Percentiles rank a stretch among this genome's conserved stretches.
Evolutionary conservation across 768 basidiomycete species (phyloP).

Genomic region (Zangia roseola): DNA sequence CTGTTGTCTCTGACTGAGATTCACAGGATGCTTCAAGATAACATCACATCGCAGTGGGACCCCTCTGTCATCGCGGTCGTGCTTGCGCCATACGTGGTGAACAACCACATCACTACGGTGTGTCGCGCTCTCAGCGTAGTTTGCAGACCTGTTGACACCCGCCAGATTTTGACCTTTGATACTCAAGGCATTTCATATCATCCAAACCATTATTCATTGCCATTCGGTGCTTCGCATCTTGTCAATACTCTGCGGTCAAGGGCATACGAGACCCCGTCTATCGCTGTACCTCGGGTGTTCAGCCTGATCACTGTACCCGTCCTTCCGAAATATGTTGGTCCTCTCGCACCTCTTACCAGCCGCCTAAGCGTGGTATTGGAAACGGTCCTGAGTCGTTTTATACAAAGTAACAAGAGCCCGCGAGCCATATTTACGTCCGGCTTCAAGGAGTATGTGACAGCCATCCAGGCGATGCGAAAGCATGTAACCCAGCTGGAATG

Average conservation of each 20-base stretch:
- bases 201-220: constrained; percentile 81
- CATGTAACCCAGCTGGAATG: constrained; percentile 81
- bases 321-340: constrained; percentile 58
- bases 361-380: constrained; percentile 42
- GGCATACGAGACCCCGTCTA: constrained; percentile 29
- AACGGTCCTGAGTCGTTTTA: constrained; percentile 3
- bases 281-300: constrained; percentile 45
- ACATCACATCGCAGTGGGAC: constrained; percentile 68
- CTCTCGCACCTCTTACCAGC: constrained; percentile 48
- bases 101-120: constrained; percentile 64
- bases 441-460: constrained; percentile 49
- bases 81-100: constrained; percentile 55
- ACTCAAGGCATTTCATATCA: constrained; percentile 72
- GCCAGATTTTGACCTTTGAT: constrained; percentile 87
- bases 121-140: constrained; percentile 18
- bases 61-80: constrained; percentile 54
- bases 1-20: constrained; percentile 20
- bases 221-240: constrained; percentile 51
- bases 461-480: constrained; percentile 65
- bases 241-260: constrained; percentile 29
- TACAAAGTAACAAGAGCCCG: background rate
- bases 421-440: constrained; percentile 54
- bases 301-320: constrained; percentile 59
- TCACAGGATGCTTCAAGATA: constrained; percentile 66
- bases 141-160: background rate